phyloP scores from a whole-genome alignment of 169 alveolate species.

The Plasmodium fragile region DNA sequence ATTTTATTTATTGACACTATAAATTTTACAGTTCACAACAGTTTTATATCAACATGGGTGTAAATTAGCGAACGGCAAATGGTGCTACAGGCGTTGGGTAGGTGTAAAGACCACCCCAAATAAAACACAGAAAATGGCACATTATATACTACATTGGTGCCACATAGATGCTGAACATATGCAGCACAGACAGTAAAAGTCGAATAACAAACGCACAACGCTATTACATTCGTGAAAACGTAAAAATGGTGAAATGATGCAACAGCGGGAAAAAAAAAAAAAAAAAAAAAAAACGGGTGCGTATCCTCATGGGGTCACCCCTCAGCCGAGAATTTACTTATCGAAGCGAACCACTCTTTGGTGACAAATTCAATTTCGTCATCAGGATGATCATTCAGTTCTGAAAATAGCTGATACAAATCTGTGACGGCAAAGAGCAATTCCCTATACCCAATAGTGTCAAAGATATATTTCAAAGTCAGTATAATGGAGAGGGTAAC shows the following conservation, averaged over 20 bases:
- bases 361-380: conserved; percentile 59
- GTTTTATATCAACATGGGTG: not conserved
- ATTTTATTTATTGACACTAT: not conserved
- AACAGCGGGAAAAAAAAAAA: not conserved
- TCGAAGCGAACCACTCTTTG: conserved; percentile 50
- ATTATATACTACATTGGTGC: not conserved
- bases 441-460: conserved; percentile 60
- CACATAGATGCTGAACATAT: not conserved
- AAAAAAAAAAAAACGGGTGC: not conserved
- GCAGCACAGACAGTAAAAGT: not conserved
- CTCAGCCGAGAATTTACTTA: conserved; percentile 21
- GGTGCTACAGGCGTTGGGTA: not conserved
- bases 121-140: not conserved
- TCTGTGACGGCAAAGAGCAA: conserved; percentile 45
- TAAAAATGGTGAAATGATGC: not conserved
- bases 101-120: not conserved
- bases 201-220: not conserved
- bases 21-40: not conserved
- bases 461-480: conserved; percentile 60
- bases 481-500: conserved; percentile 32
- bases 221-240: not conserved
- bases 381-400: conserved; percentile 72
- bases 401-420: conserved; percentile 57
- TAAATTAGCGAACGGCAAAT: not conserved
- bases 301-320: not conserved